These are phyloP conservation scores for Teunomyces atbi DNA, from an alignment of 805 yeast genomes.

Conservation along the genomic window DNA sequence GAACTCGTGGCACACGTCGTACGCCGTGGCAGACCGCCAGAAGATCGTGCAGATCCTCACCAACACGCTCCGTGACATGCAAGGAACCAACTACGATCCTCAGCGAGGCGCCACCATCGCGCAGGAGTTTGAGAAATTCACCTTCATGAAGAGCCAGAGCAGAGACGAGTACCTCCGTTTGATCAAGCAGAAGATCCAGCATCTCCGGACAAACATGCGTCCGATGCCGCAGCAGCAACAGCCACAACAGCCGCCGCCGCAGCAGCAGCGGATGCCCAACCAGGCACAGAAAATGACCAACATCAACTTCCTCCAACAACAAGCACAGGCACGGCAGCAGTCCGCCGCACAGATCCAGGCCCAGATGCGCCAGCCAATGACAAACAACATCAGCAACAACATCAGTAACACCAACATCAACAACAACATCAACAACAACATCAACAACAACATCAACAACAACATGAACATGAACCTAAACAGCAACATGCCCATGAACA, in stretches of 20 bases:
- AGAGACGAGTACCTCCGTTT: conserved; percentile 55
- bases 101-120: conserved; percentile 47
- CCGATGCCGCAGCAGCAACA: conserved; percentile 13
- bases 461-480: conserved; percentile 19
- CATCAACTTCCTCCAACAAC: conserved; percentile 36
- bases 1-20: conserved; percentile 26
- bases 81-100: conserved; percentile 29
- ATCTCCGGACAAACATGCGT: conserved; percentile 20
- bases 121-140: conserved; percentile 67
- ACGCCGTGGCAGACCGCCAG: conserved; percentile 33
- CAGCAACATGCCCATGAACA: conserved; percentile 16
- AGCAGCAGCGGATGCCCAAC: conserved; percentile 7
- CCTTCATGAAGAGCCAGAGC: conserved; percentile 56
- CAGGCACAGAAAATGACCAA: conserved; percentile 16
- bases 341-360: conserved; percentile 46
- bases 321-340: conserved; percentile 52
- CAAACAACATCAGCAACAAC: conserved; percentile 3
- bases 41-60: conserved; percentile 39
- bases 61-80: conserved; percentile 37
- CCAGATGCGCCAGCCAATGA: conserved; percentile 16
- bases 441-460: conserved; percentile 13
- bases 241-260: conserved; percentile 20
- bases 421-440: conserved; percentile 11
- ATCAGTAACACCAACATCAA: conserved; percentile 10
- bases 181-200: conserved; percentile 39